Percentiles rank a stretch among this genome's conserved stretches.
Evolutionary conservation across 352 stramenopile species (phyloP).

Genomic region (Saprolegnia diclina): DNA sequence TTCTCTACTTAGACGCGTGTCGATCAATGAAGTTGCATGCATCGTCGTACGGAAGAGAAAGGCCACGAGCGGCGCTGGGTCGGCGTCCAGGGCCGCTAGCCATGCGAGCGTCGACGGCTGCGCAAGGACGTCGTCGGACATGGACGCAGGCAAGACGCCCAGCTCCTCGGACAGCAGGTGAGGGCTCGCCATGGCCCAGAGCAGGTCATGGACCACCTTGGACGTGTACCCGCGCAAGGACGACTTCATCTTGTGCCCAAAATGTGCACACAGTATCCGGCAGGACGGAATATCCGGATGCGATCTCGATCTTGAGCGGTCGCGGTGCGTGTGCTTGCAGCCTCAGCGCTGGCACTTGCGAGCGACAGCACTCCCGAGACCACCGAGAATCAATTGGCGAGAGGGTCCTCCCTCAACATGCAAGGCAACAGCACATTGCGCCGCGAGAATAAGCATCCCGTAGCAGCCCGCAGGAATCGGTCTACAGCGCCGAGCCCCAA

Average conservation of each 20-base stretch:
- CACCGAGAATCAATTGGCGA: too few species aligned
- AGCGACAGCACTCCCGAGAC: too few species aligned
- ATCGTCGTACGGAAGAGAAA: conserved; percentile 45
- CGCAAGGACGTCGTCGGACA: not conserved
- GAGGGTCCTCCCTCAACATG: too few species aligned
- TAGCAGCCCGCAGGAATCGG: too few species aligned
- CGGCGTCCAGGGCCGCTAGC: conserved; percentile 38
- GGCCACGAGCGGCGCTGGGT: conserved; percentile 39
- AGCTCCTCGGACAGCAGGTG: conserved; percentile 50
- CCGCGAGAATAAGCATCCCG: too few species aligned
- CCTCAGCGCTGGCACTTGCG: too few species aligned
- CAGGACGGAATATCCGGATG: not conserved
- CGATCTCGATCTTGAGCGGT: not conserved
- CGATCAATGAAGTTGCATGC: not conserved
- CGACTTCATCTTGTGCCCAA: not conserved
- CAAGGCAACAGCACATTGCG: too few species aligned
- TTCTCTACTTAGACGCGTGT: conserved; percentile 31
- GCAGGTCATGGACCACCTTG: conserved; percentile 63
- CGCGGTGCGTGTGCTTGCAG: not conserved
- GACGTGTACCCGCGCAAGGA: not conserved
- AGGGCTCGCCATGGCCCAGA: conserved; percentile 55
- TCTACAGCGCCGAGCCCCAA: too few species aligned
- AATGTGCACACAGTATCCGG: not conserved
- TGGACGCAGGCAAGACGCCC: conserved; percentile 23
- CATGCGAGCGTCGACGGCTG: conserved; percentile 34